Evolutionary conservation across 257 asterid species (phyloP).

Genomic region (Solanum sitiens): DNA sequence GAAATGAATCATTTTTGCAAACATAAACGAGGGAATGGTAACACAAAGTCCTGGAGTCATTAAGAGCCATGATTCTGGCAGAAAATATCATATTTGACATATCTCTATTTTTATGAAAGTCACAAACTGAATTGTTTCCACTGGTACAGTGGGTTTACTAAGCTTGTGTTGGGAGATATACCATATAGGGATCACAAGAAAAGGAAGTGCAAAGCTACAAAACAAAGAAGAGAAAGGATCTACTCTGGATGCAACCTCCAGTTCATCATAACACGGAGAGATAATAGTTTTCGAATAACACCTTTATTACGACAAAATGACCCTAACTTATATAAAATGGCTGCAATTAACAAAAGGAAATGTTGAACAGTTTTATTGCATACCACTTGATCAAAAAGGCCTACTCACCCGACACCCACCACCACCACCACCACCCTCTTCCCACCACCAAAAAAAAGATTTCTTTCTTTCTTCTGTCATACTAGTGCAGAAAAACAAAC

Average conservation of each 20-base stretch:
- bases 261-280: neutral
- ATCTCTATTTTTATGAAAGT: neutral
- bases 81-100: neutral
- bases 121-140: neutral
- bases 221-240: neutral
- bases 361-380: neutral
- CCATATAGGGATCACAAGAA: neutral
- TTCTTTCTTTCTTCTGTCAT: neutral
- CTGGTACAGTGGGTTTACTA: neutral
- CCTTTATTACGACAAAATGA: neutral
- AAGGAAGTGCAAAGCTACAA: neutral
- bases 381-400: neutral
- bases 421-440: neutral
- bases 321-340: neutral
- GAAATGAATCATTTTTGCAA: neutral
- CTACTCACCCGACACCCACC: neutral
- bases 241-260: neutral
- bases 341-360: neutral
- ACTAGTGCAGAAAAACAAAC: neutral
- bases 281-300: neutral
- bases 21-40: neutral
- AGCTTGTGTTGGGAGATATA: neutral
- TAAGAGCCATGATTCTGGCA: neutral
- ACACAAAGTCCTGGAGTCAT: neutral
- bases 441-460: neutral